phyloP scores from a whole-genome alignment of 305 asterid genomes.

The Lippia alba region DNA sequence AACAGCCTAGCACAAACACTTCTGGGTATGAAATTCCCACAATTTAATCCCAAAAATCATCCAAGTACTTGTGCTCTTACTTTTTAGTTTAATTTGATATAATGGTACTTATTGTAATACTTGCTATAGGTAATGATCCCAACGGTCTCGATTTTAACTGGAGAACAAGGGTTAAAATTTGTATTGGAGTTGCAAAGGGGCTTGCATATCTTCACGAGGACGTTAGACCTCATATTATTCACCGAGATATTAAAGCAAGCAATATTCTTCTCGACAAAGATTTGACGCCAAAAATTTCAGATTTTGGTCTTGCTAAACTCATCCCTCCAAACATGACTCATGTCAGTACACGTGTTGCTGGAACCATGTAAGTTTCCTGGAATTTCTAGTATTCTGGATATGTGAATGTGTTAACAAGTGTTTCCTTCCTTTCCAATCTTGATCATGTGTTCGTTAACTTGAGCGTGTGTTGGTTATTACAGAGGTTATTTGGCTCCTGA shows the following conservation, averaged over 20 bases:
- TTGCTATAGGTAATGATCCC: constrained; percentile 53
- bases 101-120: constrained; percentile 4
- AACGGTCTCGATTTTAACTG: constrained; percentile 61
- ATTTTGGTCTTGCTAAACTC: constrained; percentile 96
- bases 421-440: not conserved
- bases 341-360: constrained; percentile 96
- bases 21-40: constrained; percentile 56
- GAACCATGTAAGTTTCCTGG: constrained; percentile 77
- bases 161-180: constrained; percentile 66
- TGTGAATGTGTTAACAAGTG: not conserved
- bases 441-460: constrained; percentile 18
- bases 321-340: constrained; percentile 84
- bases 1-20: constrained; percentile 87
- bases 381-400: constrained; percentile 9
- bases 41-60: no score
- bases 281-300: constrained; percentile 85
- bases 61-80: not conserved
- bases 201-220: constrained; percentile 94
- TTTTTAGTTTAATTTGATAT: constrained; percentile 15
- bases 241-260: constrained; percentile 97
- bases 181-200: constrained; percentile 83
- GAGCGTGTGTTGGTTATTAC: constrained; percentile 34
- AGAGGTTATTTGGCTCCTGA: constrained; percentile 99
- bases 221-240: constrained; percentile 82
- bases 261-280: constrained; percentile 87